Conservation (phyloP, 768 basidiomycete species). For the Clitopilus hobsonii region DNA sequence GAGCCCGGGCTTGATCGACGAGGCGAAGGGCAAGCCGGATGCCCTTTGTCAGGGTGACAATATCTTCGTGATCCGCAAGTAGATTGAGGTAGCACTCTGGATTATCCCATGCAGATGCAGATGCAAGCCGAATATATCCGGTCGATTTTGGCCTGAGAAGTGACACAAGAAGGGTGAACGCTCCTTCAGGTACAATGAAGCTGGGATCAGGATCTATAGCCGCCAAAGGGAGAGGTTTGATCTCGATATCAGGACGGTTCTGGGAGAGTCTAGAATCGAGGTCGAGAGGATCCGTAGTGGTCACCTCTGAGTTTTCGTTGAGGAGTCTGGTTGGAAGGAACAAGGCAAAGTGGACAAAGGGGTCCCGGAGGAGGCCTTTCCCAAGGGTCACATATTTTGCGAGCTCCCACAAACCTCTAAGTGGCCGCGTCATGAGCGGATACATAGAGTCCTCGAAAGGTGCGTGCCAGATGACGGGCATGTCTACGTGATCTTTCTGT, state of each 20-base stretch:
- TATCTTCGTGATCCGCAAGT: slow-evolving; percentile 21
- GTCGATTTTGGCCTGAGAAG: slow-evolving; percentile 16
- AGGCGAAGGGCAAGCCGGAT: slow-evolving; percentile 18
- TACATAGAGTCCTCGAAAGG: slow-evolving; percentile 27
- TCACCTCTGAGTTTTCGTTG: slow-evolving; percentile 8
- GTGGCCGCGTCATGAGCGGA: slow-evolving; percentile 19
- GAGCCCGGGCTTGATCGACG: slow-evolving; percentile 10
- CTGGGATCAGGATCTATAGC: slow-evolving; percentile 8
- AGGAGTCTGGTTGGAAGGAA: slow-evolving; percentile 23
- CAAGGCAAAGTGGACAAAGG: slow-evolving; percentile 25
- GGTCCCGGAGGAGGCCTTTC: slow-evolving; percentile 25
- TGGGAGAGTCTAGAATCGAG: slow-evolving; percentile 13
- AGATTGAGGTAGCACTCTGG: slow-evolving; percentile 25
- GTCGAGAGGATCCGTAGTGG: slow-evolving; percentile 5
- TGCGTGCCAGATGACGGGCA: slow-evolving; percentile 26
- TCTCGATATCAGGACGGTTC: slow-evolving; percentile 35
- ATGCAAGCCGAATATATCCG: slow-evolving; percentile 18
- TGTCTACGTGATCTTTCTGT: slow-evolving; percentile 35
- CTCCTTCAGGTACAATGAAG: slow-evolving; percentile 14
- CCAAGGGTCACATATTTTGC: slow-evolving; percentile 27
- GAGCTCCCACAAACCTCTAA: slow-evolving; percentile 22
- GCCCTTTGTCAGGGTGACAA: slow-evolving; percentile 17
- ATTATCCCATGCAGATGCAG: slow-evolving; percentile 20
- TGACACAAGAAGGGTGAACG: slow-evolving; percentile 15
- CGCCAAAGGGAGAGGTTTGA: slow-evolving; percentile 21